Conservation (phyloP, 371 early-diverging fungal genomes). For the Batrachochytrium dendrobatidis region DNA sequence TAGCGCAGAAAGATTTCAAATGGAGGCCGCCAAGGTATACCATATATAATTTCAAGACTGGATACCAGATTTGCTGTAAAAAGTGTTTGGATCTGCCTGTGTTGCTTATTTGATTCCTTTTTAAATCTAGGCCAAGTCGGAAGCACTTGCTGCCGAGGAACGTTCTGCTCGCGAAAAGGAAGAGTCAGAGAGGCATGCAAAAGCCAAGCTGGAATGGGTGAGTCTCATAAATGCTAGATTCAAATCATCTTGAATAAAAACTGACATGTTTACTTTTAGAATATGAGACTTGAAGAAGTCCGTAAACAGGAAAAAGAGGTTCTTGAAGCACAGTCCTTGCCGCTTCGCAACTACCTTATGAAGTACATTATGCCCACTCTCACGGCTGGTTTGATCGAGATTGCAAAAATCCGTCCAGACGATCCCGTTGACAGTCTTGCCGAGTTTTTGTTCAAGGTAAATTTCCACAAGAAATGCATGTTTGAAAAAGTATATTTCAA, state of each 20-base stretch:
- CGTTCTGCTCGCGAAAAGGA: slow-evolving; percentile 35
- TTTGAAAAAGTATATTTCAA: no score
- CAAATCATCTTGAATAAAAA: not conserved
- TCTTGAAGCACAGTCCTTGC: slow-evolving; percentile 47
- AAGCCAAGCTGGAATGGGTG: slow-evolving; percentile 47
- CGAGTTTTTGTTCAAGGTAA: slow-evolving; percentile 38
- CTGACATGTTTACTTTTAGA: slow-evolving; percentile 15
- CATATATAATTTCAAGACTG: no score
- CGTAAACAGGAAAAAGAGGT: slow-evolving; percentile 50
- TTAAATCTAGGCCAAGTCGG: slow-evolving; percentile 20
- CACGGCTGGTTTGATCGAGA: slow-evolving; percentile 45
- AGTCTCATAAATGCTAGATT: not conserved
- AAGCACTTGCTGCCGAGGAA: slow-evolving; percentile 33
- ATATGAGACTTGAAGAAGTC: slow-evolving; percentile 41
- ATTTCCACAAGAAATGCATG: not conserved
- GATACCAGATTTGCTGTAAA: slow-evolving; percentile 5
- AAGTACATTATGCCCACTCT: slow-evolving; percentile 50
- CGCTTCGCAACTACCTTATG: slow-evolving; percentile 48
- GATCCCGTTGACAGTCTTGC: slow-evolving; percentile 48
- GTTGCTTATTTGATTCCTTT: not conserved
- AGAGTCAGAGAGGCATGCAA: slow-evolving; percentile 39
- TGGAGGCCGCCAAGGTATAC: slow-evolving; percentile 33
- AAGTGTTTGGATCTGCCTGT: not conserved
- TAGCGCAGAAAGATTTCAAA: slow-evolving; percentile 29
- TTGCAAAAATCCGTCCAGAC: slow-evolving; percentile 48